Conservation (phyloP, 2,329 filamentous ascomycete species). For the Xylaria sp. region DNA sequence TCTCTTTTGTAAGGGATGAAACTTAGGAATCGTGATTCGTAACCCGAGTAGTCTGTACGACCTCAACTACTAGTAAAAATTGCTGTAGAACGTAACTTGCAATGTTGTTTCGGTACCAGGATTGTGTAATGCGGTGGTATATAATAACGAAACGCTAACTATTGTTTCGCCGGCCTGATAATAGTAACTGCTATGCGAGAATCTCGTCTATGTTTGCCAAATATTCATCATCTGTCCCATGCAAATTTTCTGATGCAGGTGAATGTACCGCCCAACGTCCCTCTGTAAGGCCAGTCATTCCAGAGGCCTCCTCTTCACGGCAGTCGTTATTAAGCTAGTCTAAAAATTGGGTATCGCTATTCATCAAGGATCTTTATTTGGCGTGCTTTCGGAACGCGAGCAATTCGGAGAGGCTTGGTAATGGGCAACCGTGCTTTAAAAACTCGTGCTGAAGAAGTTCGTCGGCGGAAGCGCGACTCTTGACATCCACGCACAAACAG, state of each 20-base stretch:
- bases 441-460: conserved; percentile 95
- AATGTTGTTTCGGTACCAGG: background rate
- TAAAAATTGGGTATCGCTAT: conserved; percentile 46
- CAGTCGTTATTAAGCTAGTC: conserved; percentile 41
- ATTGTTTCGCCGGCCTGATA: conserved; percentile 27
- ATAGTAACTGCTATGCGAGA: conserved; percentile 34
- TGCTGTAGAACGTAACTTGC: background rate
- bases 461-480: conserved; percentile 89
- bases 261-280: conserved; percentile 38
- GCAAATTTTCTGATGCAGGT: conserved; percentile 44
- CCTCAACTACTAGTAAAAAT: background rate
- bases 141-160: conserved; percentile 35
- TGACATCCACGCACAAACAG: conserved; percentile 96
- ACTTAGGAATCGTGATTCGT: too few species aligned
- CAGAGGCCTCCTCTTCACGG: conserved; percentile 30
- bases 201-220: conserved; percentile 36
- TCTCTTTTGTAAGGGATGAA: too few species aligned
- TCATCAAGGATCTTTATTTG: conserved; percentile 59
- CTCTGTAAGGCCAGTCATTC: conserved; percentile 20
- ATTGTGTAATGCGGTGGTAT: conserved; percentile 27
- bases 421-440: conserved; percentile 87
- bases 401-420: conserved; percentile 85
- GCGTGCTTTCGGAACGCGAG: conserved; percentile 85
- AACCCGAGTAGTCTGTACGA: too few species aligned
- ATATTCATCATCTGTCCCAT: conserved; percentile 42